phyloP scores from a whole-genome alignment of 495 filamentous ascomycete genomes.

The Podospora australis region DNA sequence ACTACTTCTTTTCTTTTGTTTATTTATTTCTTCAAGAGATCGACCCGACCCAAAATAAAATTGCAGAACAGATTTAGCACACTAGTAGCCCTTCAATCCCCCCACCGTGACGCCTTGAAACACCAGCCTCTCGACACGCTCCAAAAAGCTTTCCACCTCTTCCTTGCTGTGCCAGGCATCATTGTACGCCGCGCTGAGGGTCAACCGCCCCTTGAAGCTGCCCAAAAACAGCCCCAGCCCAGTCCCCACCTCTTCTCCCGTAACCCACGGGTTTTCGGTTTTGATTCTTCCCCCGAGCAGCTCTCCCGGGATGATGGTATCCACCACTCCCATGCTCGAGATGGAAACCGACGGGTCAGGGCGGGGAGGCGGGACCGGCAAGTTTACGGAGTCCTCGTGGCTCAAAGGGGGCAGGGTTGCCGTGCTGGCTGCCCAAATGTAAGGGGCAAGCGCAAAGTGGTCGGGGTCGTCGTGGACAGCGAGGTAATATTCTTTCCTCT shows the following conservation, averaged over 20 bases:
- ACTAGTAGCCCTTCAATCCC: too few relatives aligned
- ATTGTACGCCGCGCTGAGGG: constrained; percentile 35
- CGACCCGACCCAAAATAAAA: constrained; percentile 4
- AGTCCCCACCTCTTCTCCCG: constrained; percentile 33
- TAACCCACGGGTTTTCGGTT: constrained; percentile 35
- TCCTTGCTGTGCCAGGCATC: constrained; percentile 29
- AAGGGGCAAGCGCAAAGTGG: constrained; percentile 5
- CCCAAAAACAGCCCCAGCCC: constrained; percentile 35
- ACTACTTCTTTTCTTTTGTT: too few relatives aligned
- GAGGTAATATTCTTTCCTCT: constrained; percentile 2
- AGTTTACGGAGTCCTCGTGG: neutral
- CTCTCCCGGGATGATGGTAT: constrained; percentile 22
- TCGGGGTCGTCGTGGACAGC: constrained; percentile 1
- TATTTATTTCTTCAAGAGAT: neutral
- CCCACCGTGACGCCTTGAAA: too few relatives aligned
- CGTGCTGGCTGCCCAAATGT: constrained; percentile 24
- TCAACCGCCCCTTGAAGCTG: constrained; percentile 28
- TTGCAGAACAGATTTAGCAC: too few relatives aligned
- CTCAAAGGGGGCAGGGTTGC: constrained; percentile 12
- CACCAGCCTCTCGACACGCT: constrained; percentile 10
- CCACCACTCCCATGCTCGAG: constrained; percentile 34
- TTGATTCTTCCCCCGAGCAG: constrained; percentile 21
- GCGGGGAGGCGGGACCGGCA: constrained; percentile 25
- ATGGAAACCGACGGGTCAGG: constrained; percentile 29
- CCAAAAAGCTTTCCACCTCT: constrained; percentile 25